These are phyloP conservation scores for Globisporangium polare DNA, from an alignment of 352 stramenopile species.

Conservation along the genomic window DNA sequence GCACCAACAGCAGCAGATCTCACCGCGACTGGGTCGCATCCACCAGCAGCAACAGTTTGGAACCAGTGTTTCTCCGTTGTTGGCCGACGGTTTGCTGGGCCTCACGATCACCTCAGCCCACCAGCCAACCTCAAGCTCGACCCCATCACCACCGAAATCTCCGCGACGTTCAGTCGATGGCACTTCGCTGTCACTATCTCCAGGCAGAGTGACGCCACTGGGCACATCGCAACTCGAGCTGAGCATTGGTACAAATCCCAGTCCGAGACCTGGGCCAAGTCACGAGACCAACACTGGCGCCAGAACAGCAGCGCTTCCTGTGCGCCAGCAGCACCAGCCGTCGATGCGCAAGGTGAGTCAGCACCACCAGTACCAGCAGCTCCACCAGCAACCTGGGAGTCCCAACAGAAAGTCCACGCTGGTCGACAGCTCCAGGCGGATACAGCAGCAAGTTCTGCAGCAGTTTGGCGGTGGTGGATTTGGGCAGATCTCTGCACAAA, in stretches of 20 bases:
- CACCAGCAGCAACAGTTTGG: background rate
- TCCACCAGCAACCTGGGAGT: background rate
- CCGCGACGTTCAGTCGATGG: background rate
- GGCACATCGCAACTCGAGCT: background rate
- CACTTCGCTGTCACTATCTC: background rate
- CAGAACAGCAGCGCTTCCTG: background rate
- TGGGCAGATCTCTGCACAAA: conserved; percentile 2
- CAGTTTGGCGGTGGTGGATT: background rate
- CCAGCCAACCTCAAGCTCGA: background rate
- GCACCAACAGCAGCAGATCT: conserved; percentile 1
- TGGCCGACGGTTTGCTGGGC: background rate
- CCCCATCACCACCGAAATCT: background rate
- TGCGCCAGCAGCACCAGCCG: background rate
- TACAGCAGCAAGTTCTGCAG: conserved; percentile 11
- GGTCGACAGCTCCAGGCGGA: background rate
- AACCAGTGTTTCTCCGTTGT: background rate
- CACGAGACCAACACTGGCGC: background rate
- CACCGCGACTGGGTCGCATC: background rate
- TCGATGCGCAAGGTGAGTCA: conserved; percentile 4
- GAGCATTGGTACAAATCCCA: background rate
- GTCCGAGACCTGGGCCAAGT: background rate
- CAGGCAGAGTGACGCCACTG: background rate
- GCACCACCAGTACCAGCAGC: background rate
- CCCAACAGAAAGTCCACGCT: conserved; percentile 1
- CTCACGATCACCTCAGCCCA: conserved; percentile 6